A percentile compares a stretch with the other conserved stretches of the same genome.
Conservation (phyloP, 352 stramenopile species). For the Halophytophthora batemanensis region DNA sequence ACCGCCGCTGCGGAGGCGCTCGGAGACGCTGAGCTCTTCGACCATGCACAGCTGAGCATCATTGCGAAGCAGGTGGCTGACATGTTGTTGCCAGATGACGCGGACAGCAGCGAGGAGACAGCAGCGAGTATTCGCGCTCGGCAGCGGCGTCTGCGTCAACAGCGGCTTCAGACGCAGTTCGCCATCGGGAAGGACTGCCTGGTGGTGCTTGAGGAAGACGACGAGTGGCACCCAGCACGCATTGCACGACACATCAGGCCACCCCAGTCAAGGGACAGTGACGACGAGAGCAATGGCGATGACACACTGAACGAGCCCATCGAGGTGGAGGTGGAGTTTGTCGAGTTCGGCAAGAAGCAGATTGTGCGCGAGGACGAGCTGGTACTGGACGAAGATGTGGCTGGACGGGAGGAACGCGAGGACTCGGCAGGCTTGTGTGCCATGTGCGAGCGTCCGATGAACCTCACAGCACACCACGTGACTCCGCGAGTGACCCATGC, state of each 20-base stretch:
- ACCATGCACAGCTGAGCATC: constrained; percentile 10
- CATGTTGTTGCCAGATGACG: constrained; percentile 12
- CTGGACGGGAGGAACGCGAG: constrained; percentile 45
- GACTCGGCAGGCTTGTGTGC: constrained; percentile 67
- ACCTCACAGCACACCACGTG: constrained; percentile 91
- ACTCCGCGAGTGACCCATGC: constrained; percentile 86
- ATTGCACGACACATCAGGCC: constrained; percentile 43
- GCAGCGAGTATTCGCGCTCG: constrained; percentile 8
- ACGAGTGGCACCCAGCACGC: constrained; percentile 66
- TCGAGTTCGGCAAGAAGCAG: constrained; percentile 80
- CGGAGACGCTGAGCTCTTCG: constrained; percentile 38
- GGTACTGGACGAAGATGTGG: constrained; percentile 74
- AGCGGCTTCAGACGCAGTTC: constrained; percentile 42
- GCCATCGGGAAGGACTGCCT: constrained; percentile 58
- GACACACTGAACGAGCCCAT: constrained; percentile 14
- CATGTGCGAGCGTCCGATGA: constrained; percentile 91
- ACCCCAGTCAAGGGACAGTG: constrained; percentile 5
- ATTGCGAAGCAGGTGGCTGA: constrained; percentile 23
- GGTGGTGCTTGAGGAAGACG: constrained; percentile 64
- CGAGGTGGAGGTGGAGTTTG: constrained; percentile 62
- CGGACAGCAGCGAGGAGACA: constrained; percentile 24
- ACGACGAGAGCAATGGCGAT: constrained; percentile 2
- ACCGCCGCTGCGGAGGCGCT: constrained; percentile 38
- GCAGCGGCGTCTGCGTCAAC: constrained; percentile 15
- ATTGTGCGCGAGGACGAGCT: constrained; percentile 47